Evolutionary conservation across 345 rosid species (phyloP), one percentile per base, ranked within the genome.

Genomic region (Kandelia obovata): DNA sequence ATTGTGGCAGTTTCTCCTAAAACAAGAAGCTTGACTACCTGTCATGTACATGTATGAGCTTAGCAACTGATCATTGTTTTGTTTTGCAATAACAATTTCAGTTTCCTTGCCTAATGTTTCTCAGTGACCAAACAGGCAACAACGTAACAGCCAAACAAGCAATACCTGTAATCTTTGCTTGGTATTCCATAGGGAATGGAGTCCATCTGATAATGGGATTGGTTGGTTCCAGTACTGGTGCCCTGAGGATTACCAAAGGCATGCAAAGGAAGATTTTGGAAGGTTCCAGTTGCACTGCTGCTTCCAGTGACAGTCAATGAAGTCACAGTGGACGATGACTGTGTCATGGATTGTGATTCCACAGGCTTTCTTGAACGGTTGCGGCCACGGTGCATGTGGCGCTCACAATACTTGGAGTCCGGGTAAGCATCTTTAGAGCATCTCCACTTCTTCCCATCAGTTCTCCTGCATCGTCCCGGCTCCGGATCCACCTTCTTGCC

Each of bases 291-390:
- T 53, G 62, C 78, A 43, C 83, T 68, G 69, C 75, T 77, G 67
- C 67, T 75, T 70, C 77, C 84, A 35, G 80, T 63, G 55, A 76
- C 80, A 63, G 84, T 72, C 72, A 80, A n/a, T 64, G 87, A 73
- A 75, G 87, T 43, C 49, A 43, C 19, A 0, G 49, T 43, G 5
- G 49, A 43, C 5, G 17, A 76, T 58, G 86, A 78, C 69, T 80
- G 88, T 68, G 78, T 74, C 71, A 82, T 70, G 72, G 82, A 79
- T 78, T 82, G 84, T 71, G 84, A 80, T 90, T 95, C 99, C 98
- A 92, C 97, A 88, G 96, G 98, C 99, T 95, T 95, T 95, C 98
- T n/a, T 90, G 98, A 92, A 92, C 98, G 98, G 94, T 90, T 95
- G 82, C 96, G 96, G 89, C 99, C 97, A 74, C 98, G 98, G 83